These are phyloP conservation scores for Phytophthora melonis DNA, from an alignment of 352 stramenopile genomes.

Conservation along the genomic window DNA sequence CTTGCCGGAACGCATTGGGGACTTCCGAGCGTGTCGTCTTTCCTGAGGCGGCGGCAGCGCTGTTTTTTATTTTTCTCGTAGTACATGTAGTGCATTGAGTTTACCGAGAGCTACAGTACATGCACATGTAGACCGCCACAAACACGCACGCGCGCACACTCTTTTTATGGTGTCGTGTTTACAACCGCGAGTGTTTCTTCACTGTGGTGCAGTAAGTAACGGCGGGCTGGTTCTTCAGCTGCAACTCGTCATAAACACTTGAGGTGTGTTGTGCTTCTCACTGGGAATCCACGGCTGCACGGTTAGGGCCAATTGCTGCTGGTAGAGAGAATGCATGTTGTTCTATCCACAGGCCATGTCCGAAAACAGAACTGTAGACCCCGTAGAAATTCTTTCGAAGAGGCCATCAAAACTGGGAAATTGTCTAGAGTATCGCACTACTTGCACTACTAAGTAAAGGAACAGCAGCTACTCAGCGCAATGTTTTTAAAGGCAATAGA, in stretches of 20 bases:
- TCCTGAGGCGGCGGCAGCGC: neutral
- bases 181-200: neutral
- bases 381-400: no score
- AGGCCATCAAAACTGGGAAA: no score
- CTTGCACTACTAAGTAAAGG: no score
- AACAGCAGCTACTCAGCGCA: no score
- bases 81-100: neutral
- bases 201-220: slow-evolving; percentile 3
- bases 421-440: no score
- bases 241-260: neutral
- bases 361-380: no score
- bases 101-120: neutral
- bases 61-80: no score
- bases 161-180: neutral
- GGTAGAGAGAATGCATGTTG: neutral
- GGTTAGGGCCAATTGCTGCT: neutral
- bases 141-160: neutral
- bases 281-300: neutral
- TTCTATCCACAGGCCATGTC: no score
- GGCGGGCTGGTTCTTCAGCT: slow-evolving; percentile 6
- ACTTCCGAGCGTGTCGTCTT: neutral
- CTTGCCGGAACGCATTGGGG: neutral
- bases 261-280: no score
- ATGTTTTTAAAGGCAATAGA: neutral
- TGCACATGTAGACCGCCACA: neutral